Evolutionary conservation across 176 grass and related monocot genomes (phyloP).

Genomic region (Avena eriantha): DNA sequence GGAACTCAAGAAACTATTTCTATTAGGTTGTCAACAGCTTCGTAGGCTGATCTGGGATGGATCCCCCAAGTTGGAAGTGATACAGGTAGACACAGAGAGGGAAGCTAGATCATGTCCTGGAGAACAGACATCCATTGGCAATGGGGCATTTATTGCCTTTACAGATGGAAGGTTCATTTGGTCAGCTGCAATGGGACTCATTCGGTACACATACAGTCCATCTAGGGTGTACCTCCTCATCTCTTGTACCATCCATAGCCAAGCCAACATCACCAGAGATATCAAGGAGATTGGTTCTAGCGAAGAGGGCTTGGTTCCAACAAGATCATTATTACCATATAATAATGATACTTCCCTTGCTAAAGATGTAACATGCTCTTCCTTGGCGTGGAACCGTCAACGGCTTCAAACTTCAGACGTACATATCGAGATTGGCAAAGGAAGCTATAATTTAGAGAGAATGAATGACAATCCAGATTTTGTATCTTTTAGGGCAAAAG

Average conservation of each 20-base stretch:
- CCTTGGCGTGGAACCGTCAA: not conserved
- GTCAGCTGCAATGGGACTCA: not conserved
- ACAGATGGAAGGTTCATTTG: not conserved
- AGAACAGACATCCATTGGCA: not conserved
- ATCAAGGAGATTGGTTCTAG: not conserved
- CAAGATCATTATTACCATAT: no score
- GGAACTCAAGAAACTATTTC: not conserved
- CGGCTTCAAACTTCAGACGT: not conserved
- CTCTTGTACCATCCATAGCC: not conserved
- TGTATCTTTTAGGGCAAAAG: no score
- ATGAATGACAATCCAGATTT: no score
- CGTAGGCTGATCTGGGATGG: not conserved
- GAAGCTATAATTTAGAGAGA: not conserved
- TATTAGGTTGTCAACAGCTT: not conserved
- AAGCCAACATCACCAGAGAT: not conserved
- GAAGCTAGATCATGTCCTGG: not conserved
- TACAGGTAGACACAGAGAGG: not conserved
- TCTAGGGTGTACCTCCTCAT: not conserved
- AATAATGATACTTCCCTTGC: not conserved
- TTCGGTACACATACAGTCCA: no score
- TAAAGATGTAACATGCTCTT: not conserved
- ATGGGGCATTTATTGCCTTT: not conserved
- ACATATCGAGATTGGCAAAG: not conserved
- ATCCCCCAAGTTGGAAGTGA: not conserved
- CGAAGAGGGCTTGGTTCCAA: not conserved